A percentile compares a stretch with the other conserved stretches of the same genome.
Conservation (phyloP, 495 filamentous ascomycete species). For the Hyaloscypha variabilis region DNA sequence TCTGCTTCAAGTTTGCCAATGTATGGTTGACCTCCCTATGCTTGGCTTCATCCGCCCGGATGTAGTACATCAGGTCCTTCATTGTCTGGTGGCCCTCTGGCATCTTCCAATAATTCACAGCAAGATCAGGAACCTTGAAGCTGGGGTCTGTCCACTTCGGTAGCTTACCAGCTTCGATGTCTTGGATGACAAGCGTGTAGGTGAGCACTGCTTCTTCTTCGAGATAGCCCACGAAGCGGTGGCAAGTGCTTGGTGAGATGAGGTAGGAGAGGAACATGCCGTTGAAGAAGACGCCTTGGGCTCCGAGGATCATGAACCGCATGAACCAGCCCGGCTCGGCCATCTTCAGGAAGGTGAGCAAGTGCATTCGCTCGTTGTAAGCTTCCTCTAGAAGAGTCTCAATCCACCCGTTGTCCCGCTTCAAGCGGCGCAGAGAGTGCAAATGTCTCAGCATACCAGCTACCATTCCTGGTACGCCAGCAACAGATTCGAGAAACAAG, state of each 20-base stretch:
- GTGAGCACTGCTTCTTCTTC: constrained; percentile 97
- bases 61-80: constrained; percentile 82
- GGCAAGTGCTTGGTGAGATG: constrained; percentile 83
- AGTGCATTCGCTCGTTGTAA: constrained; percentile 96
- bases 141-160: constrained; percentile 70
- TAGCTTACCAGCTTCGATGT: constrained; percentile 81
- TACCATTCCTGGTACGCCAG: constrained; percentile 96
- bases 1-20: constrained; percentile 79
- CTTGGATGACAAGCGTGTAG: constrained; percentile 83
- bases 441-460: constrained; percentile 92
- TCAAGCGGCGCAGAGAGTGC: constrained; percentile 77
- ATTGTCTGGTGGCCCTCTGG: constrained; percentile 82
- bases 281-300: constrained; percentile 91
- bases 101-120: constrained; percentile 90
- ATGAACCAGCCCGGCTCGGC: constrained; percentile 88
- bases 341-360: constrained; percentile 93
- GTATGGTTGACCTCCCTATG: constrained; percentile 98
- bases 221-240: constrained; percentile 95
- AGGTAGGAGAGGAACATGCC: constrained; percentile 89
- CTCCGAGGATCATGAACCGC: constrained; percentile 81
- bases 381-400: constrained; percentile 93
- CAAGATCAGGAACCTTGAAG: constrained; percentile 83
- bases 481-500: constrained; percentile 92
- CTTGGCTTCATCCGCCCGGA: constrained; percentile 94
- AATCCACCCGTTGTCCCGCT: constrained; percentile 97